Percentiles rank a stretch among this genome's conserved stretches.
Evolutionary conservation across 345 rosid genomes (phyloP).

Genomic region (Moringa oleifera): DNA sequence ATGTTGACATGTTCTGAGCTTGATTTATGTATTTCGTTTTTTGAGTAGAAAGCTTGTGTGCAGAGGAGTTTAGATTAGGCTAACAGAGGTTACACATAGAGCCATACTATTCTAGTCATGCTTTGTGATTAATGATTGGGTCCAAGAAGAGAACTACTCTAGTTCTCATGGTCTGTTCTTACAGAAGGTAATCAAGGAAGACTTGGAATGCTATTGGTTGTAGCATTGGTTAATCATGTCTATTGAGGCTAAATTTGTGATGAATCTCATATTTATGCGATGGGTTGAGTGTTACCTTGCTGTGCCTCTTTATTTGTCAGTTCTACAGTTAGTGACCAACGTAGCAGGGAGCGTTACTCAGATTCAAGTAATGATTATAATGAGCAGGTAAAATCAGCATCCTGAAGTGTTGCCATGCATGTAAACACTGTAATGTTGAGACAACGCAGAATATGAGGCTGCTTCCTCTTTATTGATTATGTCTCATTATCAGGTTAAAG

Average conservation of each 20-base stretch:
- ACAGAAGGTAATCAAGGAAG: neutral
- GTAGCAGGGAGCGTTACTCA: conserved; percentile 39
- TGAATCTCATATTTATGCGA: neutral
- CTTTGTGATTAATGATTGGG: neutral
- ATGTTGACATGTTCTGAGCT: neutral
- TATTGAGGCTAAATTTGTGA: too few relatives aligned
- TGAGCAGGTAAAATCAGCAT: conserved; percentile 41
- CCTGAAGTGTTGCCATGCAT: neutral
- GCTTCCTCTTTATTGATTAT: conserved; percentile 3
- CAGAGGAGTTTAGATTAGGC: neutral
- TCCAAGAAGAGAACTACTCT: neutral
- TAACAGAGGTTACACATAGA: neutral
- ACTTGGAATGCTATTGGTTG: too few relatives aligned
- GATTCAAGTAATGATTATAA: conserved; percentile 41
- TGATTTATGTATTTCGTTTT: too few relatives aligned
- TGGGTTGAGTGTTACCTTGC: neutral
- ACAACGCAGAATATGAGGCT: neutral
- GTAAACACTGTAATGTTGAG: neutral
- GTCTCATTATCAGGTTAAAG: conserved; percentile 44
- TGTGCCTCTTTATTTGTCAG: conserved; percentile 32
- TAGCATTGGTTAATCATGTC: neutral
- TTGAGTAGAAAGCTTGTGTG: too few relatives aligned
- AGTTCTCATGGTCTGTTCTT: neutral
- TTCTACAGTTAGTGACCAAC: conserved; percentile 31
- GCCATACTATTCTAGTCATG: neutral